phyloP scores from a whole-genome alignment of 2,329 filamentous ascomycete species.

The Fusarium liriodendri region DNA sequence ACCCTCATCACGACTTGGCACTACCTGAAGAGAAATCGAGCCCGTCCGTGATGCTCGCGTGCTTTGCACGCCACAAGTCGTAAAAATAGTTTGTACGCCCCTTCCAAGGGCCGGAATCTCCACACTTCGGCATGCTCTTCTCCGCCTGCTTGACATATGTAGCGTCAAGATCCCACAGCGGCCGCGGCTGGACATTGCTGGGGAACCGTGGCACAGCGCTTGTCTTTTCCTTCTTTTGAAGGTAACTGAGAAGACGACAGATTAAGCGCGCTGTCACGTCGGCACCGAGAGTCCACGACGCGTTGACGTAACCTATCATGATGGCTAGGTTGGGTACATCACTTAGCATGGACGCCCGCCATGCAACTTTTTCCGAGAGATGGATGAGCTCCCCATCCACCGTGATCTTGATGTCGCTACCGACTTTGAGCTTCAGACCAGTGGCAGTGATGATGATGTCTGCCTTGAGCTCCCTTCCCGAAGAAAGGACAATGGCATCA shows the following conservation, averaged over 20 bases:
- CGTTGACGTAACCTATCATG: conserved; percentile 69
- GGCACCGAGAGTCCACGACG: conserved; percentile 70
- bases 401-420: conserved; percentile 59
- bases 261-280: conserved; percentile 63
- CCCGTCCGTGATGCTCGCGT: not conserved
- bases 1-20: not conserved
- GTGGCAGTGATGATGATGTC: conserved; percentile 75
- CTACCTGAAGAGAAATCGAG: not conserved
- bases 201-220: not conserved
- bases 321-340: conserved; percentile 69
- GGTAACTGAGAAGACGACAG: conserved; percentile 54
- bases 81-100: not conserved
- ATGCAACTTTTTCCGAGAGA: conserved; percentile 59
- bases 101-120: not conserved
- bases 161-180: not conserved
- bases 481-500: not conserved
- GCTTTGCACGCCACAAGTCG: not conserved
- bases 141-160: not conserved
- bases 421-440: conserved; percentile 66
- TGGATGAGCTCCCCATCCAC: conserved; percentile 62
- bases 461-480: conserved; percentile 52
- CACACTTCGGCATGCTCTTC: not conserved
- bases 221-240: conserved; percentile 53
- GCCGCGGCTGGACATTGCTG: not conserved
- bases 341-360: conserved; percentile 70